Evolutionary conservation across 2,329 filamentous ascomycete species (phyloP), one percentile per base, ranked within the genome.

Genomic region (Fusarium solani-melongenae): DNA sequence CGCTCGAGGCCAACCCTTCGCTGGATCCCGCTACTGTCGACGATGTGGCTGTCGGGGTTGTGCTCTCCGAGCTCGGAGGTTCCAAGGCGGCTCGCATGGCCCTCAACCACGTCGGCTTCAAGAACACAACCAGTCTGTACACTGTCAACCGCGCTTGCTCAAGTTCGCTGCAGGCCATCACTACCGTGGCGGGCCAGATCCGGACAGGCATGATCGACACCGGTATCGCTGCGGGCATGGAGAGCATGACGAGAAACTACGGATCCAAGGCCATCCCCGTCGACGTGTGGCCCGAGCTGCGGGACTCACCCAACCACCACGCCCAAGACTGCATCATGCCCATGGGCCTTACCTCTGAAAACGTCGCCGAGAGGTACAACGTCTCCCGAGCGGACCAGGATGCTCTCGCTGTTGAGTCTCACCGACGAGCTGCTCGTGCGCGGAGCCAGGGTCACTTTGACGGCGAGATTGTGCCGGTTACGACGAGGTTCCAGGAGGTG

Each of bases 221-320:
- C 0, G 95, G 94, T 68, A 90, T 98, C 70, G 95, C 92, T 11
- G 95, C 93, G 2, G 95, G 95, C 33, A 98, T 97, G 93, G 95
- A 98, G 88, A 96, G 93, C 84, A 98, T 98, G 95, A 97, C 94
- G 72, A 86, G 92, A 74, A 98, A 98, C 84, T 98, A 98, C 83
- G 95, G 92, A 60, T 90, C 87, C 29, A 87, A 91, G 66, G 95
- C 95, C n/a, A 96, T 98, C 49, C 95, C 95, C 0, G 92, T 91
- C 0, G 90, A 94, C 72, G 83, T 94, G 12, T 98, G 94, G 94
- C 91, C 92, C 0, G 91, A 89, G 60, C 84, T 98, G 69, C 89
- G 86, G 76, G 88, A 92, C 2, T 91, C 88, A 5, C 83, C 84
- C 2, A 88, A 89, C 11, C 88, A 92, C 78, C 92, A 97, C 72